A percentile compares a stretch with the other conserved stretches of the same genome.
Evolutionary conservation across 1,284 basidiomycete species (phyloP).

Genomic region (Ganoderma meredithae): DNA sequence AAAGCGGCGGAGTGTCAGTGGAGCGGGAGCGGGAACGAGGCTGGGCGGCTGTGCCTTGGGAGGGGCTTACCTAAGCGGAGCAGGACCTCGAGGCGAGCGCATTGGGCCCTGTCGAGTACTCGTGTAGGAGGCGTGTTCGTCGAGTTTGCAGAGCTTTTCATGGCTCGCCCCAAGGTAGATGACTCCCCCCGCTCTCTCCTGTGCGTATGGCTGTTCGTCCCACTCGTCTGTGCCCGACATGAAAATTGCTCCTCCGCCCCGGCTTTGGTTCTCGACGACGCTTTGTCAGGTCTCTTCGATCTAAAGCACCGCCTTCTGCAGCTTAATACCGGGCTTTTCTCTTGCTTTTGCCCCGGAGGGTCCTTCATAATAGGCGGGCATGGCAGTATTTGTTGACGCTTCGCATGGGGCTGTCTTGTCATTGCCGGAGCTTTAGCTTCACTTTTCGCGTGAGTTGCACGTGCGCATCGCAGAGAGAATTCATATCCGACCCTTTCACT

Average conservation of each 20-base stretch:
- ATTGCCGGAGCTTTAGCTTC: slow-evolving; percentile 32
- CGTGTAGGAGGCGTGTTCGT: slow-evolving; percentile 44
- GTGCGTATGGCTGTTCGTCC: slow-evolving; percentile 38
- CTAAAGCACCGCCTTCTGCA: slow-evolving; percentile 33
- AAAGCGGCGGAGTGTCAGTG: slow-evolving; percentile 1
- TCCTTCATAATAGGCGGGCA: slow-evolving; percentile 29
- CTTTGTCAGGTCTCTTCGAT: slow-evolving; percentile 25
- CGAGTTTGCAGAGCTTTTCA: slow-evolving; percentile 43
- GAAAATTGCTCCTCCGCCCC: slow-evolving; percentile 28
- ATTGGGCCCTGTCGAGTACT: slow-evolving; percentile 25
- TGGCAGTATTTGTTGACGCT: slow-evolving; percentile 31
- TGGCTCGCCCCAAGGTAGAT: slow-evolving; percentile 35
- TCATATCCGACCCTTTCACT: slow-evolving; percentile 40
- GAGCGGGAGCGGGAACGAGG: slow-evolving; percentile 17
- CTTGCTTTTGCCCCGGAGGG: slow-evolving; percentile 33
- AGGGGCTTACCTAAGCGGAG: slow-evolving; percentile 22
- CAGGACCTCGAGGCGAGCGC: slow-evolving; percentile 15
- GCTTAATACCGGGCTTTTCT: slow-evolving; percentile 35
- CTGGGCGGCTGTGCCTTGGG: slow-evolving; percentile 29
- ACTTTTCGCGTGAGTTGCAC: slow-evolving; percentile 42
- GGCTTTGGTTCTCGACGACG: slow-evolving; percentile 24
- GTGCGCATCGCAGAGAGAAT: slow-evolving; percentile 37
- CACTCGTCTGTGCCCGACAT: slow-evolving; percentile 28
- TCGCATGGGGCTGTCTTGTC: slow-evolving; percentile 18
- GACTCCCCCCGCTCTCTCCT: slow-evolving; percentile 37